Base-by-base conservation (phyloP, 228 moss, liverwort and hornwort species). In the Sphagnum fallax region DNA sequence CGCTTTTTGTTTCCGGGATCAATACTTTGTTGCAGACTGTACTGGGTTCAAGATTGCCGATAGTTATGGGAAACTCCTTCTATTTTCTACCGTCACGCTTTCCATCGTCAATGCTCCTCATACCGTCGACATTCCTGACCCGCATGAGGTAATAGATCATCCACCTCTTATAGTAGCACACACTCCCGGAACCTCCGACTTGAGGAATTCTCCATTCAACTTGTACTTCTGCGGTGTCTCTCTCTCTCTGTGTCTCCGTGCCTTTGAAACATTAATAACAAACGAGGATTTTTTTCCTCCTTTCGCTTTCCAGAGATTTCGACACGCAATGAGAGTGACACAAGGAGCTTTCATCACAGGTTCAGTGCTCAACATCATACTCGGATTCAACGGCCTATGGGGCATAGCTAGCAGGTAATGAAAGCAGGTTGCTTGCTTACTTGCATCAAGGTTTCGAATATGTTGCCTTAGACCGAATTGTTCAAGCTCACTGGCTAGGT, bases 321-420 rank as follows among this genome's bases (percentile, higher is more conserved):
- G 78, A 75, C 78, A 75, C 32, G 75, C 71, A 7, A 84, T 81
- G 78, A 70, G 84, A 50, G 84, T 80, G 14, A 73, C 78, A 48
- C 84, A 84, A 66, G 84, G 84, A 65, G 78, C 84, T 65, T 75
- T 84, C 32, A 84, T 84, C 70, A 72, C 75, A 10, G 75, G 77
- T 10, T 84, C 84, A 10, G 80, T 67, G 63, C 65, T 84, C 72
- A 75, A 84, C 15, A 81, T 84, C 52, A 75, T 81, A 52, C 75
- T 84, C 49, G 81, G 84, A 49, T 84, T 84, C 59, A 84, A 80
- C 69, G 81, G 81, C 47, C 79, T 81, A 4, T 84, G 78, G 81
- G 84, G 84, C 52, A 81, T 81, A 53, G 49, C 80, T 52, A 77
- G 77, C 73, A 75, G 84, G 84, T 84, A 68, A 13, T 16, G 32